Percentiles rank a stretch among this genome's conserved stretches.
Conservation (phyloP, 202 grass and related monocot genomes). For the Zoysia matrella region DNA sequence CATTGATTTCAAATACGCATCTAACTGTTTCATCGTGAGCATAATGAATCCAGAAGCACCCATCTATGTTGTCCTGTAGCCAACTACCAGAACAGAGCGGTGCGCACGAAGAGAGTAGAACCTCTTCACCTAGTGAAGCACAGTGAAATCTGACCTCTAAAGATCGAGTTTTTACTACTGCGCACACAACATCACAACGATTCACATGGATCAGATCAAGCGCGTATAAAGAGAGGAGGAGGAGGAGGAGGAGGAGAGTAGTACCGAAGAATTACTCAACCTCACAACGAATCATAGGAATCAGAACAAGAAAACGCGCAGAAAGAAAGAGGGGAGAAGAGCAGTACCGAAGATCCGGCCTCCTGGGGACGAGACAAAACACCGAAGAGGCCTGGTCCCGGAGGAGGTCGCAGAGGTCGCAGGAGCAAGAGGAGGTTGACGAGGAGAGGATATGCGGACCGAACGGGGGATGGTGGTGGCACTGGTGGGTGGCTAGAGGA, state of each 20-base stretch:
- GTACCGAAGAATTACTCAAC: not conserved
- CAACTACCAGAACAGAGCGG: not conserved
- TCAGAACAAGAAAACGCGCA: not conserved
- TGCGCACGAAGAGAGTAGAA: not conserved
- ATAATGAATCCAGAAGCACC: not conserved
- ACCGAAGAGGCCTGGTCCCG: too few species aligned
- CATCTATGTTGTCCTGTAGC: not conserved
- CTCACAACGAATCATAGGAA: not conserved
- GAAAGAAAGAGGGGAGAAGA: not conserved
- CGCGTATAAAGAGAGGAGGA: too few species aligned
- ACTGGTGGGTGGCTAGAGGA: too few species aligned
- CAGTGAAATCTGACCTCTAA: too few species aligned
- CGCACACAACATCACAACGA: too few species aligned
- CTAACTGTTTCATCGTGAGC: not conserved
- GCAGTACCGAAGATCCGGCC: conserved; percentile 24
- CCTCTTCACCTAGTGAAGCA: not conserved
- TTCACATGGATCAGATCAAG: too few species aligned
- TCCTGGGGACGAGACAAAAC: not conserved
- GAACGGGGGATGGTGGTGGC: not conserved
- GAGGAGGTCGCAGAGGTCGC: not conserved
- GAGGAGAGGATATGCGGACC: not conserved
- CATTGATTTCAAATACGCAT: not conserved
- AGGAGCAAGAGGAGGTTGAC: not conserved
- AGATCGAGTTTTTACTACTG: not conserved
- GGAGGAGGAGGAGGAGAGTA: too few species aligned